These are phyloP conservation scores for Penicillium chermesinum DNA, from an alignment of 495 filamentous ascomycete genomes.

Conservation along the genomic window DNA sequence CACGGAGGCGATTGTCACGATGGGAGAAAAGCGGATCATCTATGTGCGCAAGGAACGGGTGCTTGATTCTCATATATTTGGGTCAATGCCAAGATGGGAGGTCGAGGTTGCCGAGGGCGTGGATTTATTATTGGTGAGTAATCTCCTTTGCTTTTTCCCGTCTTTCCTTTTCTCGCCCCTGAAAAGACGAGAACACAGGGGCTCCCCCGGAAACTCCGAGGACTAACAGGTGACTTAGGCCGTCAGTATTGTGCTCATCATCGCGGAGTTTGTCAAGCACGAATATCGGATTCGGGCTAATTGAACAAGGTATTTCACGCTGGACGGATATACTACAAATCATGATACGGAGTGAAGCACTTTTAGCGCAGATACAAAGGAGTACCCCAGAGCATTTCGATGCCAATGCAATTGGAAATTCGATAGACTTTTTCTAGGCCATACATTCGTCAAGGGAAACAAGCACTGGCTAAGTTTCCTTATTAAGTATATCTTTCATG, in stretches of 20 bases:
- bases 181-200: no score
- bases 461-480: neutral
- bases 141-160: no score
- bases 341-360: neutral
- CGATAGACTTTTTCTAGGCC: conserved; percentile 18
- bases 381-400: no score
- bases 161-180: no score
- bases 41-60: conserved; percentile 14
- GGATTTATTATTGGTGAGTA: conserved; percentile 25
- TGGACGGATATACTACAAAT: no score
- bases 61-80: conserved; percentile 10
- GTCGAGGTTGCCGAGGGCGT: conserved; percentile 23
- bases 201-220: no score
- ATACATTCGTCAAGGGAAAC: conserved; percentile 26
- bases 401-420: conserved; percentile 7
- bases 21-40: conserved; percentile 20
- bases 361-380: neutral
- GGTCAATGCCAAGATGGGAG: conserved; percentile 18
- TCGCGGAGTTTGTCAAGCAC: conserved; percentile 17
- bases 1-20: conserved; percentile 14
- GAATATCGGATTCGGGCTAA: conserved; percentile 7
- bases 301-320: neutral
- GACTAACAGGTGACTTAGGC: conserved; percentile 9
- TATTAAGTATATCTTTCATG: conserved; percentile 20
- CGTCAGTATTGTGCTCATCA: conserved; percentile 20